Conservation (phyloP, 2,329 filamentous ascomycete genomes). For the Apiospora kogelbergensis region DNA sequence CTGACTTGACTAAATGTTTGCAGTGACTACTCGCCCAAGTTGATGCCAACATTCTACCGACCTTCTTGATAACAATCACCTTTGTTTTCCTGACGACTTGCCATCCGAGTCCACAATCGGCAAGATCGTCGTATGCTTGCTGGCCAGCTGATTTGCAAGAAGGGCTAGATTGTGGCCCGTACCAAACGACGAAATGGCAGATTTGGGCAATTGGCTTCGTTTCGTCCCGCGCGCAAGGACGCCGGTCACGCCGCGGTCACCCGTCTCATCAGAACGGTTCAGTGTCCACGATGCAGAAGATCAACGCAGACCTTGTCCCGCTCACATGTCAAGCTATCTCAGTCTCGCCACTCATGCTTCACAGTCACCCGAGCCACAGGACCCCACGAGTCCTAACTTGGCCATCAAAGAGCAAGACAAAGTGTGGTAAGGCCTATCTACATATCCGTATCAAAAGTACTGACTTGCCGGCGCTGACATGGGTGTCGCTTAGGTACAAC, state of each 20-base stretch:
- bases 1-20: neutral
- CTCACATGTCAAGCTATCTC: constrained; percentile 25
- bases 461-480: neutral
- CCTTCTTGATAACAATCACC: neutral
- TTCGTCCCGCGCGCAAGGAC: constrained; percentile 21
- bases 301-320: constrained; percentile 15
- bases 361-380: constrained; percentile 14
- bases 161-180: neutral
- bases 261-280: constrained; percentile 15
- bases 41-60: neutral
- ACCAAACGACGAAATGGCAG: neutral
- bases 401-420: constrained; percentile 27
- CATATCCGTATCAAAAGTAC: neutral
- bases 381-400: constrained; percentile 9
- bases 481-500: constrained; percentile 26
- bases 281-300: constrained; percentile 14
- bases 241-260: constrained; percentile 18
- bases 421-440: constrained; percentile 20
- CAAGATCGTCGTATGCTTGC: neutral
- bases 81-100: neutral
- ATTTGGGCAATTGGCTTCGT: neutral
- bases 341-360: constrained; percentile 18
- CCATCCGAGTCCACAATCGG: neutral
- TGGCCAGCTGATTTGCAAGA: neutral
- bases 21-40: no score